These are phyloP conservation scores for Candida albicans DNA, from an alignment of 1,139 yeast species.

Conservation along the genomic window DNA sequence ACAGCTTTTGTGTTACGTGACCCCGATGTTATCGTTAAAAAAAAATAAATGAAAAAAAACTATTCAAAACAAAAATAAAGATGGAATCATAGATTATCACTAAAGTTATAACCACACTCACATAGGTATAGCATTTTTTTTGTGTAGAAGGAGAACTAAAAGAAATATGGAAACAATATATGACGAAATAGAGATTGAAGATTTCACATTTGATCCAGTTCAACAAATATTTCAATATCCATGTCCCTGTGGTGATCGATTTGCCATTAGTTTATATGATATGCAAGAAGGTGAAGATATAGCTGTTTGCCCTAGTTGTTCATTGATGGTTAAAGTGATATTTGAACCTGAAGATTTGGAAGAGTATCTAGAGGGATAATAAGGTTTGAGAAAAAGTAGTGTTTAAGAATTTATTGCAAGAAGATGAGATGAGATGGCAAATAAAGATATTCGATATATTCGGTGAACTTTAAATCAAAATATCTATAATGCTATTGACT, in stretches of 20 bases:
- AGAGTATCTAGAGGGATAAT: conserved; percentile 31
- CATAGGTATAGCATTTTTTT: too few species aligned
- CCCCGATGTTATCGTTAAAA: background rate
- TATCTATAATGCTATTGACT: too few species aligned
- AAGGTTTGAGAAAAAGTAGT: background rate
- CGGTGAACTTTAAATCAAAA: too few species aligned
- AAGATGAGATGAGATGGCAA: background rate
- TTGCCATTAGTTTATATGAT: conserved; percentile 84
- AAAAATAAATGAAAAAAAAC: background rate
- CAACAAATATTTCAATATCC: conserved; percentile 88
- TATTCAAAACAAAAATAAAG: too few species aligned
- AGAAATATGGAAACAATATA: conserved; percentile 58
- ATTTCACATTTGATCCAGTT: conserved; percentile 82
- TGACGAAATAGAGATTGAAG: conserved; percentile 96
- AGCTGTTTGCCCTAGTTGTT: conserved; percentile 96
- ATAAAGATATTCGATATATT: background rate
- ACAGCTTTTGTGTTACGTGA: too few species aligned
- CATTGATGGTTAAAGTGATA: conserved; percentile 87
- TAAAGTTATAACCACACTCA: too few species aligned
- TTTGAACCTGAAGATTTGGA: conserved; percentile 61
- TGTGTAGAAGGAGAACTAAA: background rate
- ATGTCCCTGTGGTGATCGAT: conserved; percentile 97
- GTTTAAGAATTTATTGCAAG: background rate
- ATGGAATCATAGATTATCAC: too few species aligned
- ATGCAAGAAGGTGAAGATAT: conserved; percentile 87